Evolutionary conservation across 106 monocot species (phyloP).

Genomic region (Amphibolis antarctica): DNA sequence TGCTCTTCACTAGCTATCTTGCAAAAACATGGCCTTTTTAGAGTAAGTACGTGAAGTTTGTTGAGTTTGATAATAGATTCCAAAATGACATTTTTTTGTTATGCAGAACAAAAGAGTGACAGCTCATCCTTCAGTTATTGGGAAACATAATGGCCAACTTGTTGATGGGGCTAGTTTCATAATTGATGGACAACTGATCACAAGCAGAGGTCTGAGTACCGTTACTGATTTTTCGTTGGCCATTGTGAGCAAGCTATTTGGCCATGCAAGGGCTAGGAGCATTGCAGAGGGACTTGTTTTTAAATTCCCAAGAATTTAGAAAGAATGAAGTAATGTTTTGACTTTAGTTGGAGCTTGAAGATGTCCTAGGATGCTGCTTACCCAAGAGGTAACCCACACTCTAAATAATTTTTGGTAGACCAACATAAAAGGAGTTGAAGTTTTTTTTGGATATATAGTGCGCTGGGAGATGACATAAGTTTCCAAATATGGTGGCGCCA

Average conservation of each 20-base stretch:
- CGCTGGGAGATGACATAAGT: no score
- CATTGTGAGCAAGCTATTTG: slow-evolving; percentile 68
- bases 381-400: no score
- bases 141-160: slow-evolving; percentile 28
- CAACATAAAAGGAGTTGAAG: no score
- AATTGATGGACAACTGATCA: slow-evolving; percentile 91
- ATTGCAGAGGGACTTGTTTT: slow-evolving; percentile 83
- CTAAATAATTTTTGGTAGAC: no score
- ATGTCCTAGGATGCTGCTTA: background rate
- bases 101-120: slow-evolving; percentile 48
- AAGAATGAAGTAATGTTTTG: background rate
- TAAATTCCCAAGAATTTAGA: slow-evolving; percentile 44
- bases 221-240: slow-evolving; percentile 67
- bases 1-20: slow-evolving; percentile 54
- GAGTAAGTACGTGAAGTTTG: slow-evolving; percentile 23
- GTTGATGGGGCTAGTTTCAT: slow-evolving; percentile 39
- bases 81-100: background rate
- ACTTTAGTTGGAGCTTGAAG: background rate
- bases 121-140: slow-evolving; percentile 34
- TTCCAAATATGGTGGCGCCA: no score
- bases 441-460: no score
- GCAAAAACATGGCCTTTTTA: slow-evolving; percentile 55
- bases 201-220: slow-evolving; percentile 56
- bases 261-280: slow-evolving; percentile 59
- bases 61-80: background rate